Base-by-base conservation (phyloP, 306 rosid genomes). In the Leucaena leucocephala region DNA sequence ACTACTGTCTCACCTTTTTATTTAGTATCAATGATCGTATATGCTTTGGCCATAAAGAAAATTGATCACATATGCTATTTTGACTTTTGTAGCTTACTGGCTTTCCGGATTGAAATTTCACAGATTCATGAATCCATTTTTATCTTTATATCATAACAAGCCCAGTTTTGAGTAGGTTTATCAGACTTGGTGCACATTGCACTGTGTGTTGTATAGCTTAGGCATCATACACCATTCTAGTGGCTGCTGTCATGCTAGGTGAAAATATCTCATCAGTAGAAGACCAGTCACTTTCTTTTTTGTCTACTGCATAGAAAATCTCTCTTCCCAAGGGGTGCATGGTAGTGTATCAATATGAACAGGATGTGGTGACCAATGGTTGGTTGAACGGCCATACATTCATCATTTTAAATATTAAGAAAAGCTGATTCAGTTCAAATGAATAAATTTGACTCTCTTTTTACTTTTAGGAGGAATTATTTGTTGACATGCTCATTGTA, bases 1-100 rank as follows among this genome's bases (percentile, higher is more conserved):
- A 46, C 40, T 11, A 39, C 8, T 44, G 63, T 78, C 77, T 68
- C 69, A 61, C 66, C 67, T 64, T 21, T 48, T 43, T 68, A 17
- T 4, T 75, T 43, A 33, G 43, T 34, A 61, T 55, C 77, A 52
- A 21, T 71, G 71, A 71, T 82, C 35, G 43, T 22, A 6, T 8
- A 68, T 68, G 17, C 52, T 34, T 52, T 52, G 22, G 59, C 59
- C 22, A 2, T 22, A 54, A 7, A 54, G 27, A 54, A 52, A 54
- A 16, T 17, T n/a, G 2, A 17, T 16, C 59, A 54, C 17, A 3
- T 8, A 58, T 57, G 21, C 50, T 33, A 59, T 22, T 42, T 69
- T 14, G 2, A 54, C 61, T 15, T 68, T 22, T 67, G 7, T 19
- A n/a, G 72, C 42, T 7, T 64, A 64, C 70, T 64, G 16, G 70